Percentiles rank a stretch among this genome's conserved stretches.
Evolutionary conservation across 805 yeast species (phyloP).

Genomic region (Starmerella bacillaris): DNA sequence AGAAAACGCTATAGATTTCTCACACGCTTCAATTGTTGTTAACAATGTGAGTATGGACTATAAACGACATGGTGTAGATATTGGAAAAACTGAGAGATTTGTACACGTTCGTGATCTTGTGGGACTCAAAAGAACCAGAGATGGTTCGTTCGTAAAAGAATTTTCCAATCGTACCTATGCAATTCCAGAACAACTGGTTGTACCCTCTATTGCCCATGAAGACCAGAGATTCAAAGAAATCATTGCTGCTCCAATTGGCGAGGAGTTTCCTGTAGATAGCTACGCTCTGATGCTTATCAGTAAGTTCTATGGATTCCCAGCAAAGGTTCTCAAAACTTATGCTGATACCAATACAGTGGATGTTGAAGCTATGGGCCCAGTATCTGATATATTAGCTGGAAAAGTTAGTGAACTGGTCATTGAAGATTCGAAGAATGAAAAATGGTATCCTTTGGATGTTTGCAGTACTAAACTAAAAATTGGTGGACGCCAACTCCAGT

Average conservation of each 20-base stretch:
- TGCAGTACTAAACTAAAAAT: slow-evolving; percentile 20
- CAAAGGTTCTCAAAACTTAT: slow-evolving; percentile 27
- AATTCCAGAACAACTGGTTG: slow-evolving; percentile 67
- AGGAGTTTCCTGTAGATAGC: slow-evolving; percentile 62
- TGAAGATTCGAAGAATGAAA: slow-evolving; percentile 36
- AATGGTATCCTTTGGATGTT: slow-evolving; percentile 47
- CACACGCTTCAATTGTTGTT: no score
- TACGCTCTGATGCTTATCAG: slow-evolving; percentile 68
- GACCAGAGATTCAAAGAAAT: slow-evolving; percentile 60
- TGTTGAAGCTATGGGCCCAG: slow-evolving; percentile 17
- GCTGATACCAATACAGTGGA: slow-evolving; percentile 21
- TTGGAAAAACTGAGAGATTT: slow-evolving; percentile 38
- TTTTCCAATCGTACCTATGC: slow-evolving; percentile 35
- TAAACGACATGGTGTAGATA: slow-evolving; percentile 39
- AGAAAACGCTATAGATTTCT: slow-evolving; percentile 22
- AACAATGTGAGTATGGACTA: slow-evolving; percentile 20
- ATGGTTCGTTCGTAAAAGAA: slow-evolving; percentile 68
- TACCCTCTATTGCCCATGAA: slow-evolving; percentile 39
- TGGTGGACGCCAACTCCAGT: not conserved
- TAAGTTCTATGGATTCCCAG: slow-evolving; percentile 68
- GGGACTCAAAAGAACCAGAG: slow-evolving; percentile 50
- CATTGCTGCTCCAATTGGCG: slow-evolving; percentile 56
- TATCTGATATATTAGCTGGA: slow-evolving; percentile 32
- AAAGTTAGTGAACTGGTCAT: slow-evolving; percentile 45
- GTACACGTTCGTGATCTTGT: slow-evolving; percentile 57